Percentiles rank a stretch among this genome's conserved stretches.
These are phyloP conservation scores for Lophium mytilinum DNA, from an alignment of 495 filamentous ascomycete species.

Conservation along the genomic window DNA sequence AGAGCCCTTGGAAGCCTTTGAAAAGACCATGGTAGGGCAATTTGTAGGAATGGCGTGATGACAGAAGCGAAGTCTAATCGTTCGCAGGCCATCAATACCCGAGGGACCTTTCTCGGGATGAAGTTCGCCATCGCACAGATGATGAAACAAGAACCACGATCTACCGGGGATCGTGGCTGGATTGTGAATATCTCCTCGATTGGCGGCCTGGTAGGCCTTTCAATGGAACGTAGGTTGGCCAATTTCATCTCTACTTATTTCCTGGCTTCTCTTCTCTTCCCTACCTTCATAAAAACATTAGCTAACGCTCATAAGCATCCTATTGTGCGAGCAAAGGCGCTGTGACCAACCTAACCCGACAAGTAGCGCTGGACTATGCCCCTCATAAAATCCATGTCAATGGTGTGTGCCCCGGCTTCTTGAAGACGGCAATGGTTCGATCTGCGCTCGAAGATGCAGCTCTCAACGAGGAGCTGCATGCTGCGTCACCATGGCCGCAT, in stretches of 20 bases:
- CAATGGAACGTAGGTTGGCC: neutral
- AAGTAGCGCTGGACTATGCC: constrained; percentile 46
- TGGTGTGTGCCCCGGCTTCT: constrained; percentile 47
- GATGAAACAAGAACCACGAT: constrained; percentile 40
- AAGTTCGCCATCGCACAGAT: constrained; percentile 46
- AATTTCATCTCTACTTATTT: constrained; percentile 7
- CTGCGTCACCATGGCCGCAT: constrained; percentile 23
- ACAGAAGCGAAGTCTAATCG: constrained; percentile 33
- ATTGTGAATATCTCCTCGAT: constrained; percentile 48
- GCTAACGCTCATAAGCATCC: neutral
- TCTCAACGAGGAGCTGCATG: constrained; percentile 1
- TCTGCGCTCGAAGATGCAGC: neutral
- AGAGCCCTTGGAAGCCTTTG: constrained; percentile 5
- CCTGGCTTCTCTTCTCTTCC: neutral
- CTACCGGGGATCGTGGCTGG: constrained; percentile 45
- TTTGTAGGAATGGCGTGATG: constrained; percentile 31
- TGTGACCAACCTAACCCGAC: constrained; percentile 42
- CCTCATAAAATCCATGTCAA: constrained; percentile 46
- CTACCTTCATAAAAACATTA: no score
- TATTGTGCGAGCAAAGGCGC: constrained; percentile 49
- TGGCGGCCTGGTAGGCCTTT: constrained; percentile 37
- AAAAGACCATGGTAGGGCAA: no score
- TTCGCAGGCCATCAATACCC: constrained; percentile 40
- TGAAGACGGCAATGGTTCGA: constrained; percentile 22
- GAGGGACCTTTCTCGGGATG: constrained; percentile 45